Base-by-base conservation (phyloP, 306 rosid genomes). In the Malus fusca region DNA sequence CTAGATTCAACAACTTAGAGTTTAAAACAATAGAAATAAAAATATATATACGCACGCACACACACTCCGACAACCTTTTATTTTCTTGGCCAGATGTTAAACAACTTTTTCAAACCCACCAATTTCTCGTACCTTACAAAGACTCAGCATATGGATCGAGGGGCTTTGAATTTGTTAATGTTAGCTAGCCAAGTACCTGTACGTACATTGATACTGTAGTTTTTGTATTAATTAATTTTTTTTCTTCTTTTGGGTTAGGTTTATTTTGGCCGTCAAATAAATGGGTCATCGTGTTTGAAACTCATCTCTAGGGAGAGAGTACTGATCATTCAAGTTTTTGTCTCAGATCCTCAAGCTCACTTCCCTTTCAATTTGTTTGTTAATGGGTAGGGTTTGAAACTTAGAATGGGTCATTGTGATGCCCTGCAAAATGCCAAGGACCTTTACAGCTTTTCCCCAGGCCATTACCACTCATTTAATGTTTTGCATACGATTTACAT, bases 381-480 rank as follows among this genome's bases (percentile, higher is more conserved):
- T 55, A 55, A 31, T 78, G 43, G 66, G 65, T 61, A 33, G 73
- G 73, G 79, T 79, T 84, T 71, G n/a, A 23, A 28, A 75, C 66
- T 78, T 80, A 68, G 75, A 69, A 71, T 73, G 59, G 44, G 73
- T 37, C 79, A 72, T 67, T 46, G 53, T 44, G 64, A 48, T 69
- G 80, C 74, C 59, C 63, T 77, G 85, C 63, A 76, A 75, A 79
- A 71, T 77, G 74, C 66, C 78, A 76, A 59, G 69, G 75, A 73
- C 43, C 88, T 72, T 85, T 78, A 72, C 77, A 72, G 62, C 61
- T 68, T 78, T 37, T 75, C 59, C 55, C 70, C 51, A 82, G 31
- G 31, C 31, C 31, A 30, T 84, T 80, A 75, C 69, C 60, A 77
- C 79, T 80, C 82, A 83, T 77, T 83, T 71, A 83, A 85, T 80